Percentiles rank a stretch among this genome's conserved stretches.
Evolutionary conservation across 805 yeast genomes (phyloP).

Genomic region (Cyberlindnera saturnus): DNA sequence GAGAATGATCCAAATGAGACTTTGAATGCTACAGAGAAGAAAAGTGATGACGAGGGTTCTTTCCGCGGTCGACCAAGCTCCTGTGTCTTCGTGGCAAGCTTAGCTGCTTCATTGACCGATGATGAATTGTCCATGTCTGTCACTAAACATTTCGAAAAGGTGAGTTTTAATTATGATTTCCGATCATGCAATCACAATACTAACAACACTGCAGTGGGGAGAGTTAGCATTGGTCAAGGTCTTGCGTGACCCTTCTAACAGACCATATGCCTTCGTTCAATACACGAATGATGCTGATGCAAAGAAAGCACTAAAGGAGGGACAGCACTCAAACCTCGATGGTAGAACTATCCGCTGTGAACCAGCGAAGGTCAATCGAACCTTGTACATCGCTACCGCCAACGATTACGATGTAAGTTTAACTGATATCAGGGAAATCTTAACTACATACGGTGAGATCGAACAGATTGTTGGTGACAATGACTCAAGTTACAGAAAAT

Average conservation of each 20-base stretch:
- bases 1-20: slow-evolving; percentile 13
- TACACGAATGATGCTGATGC: slow-evolving; percentile 69
- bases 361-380: slow-evolving; percentile 85
- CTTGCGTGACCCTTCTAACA: slow-evolving; percentile 67
- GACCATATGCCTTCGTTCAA: slow-evolving; percentile 94
- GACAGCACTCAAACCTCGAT: slow-evolving; percentile 62
- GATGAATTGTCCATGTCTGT: slow-evolving; percentile 69
- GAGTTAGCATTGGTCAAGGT: slow-evolving; percentile 69
- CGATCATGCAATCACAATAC: not conserved
- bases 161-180: slow-evolving; percentile 1
- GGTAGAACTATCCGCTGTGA: slow-evolving; percentile 83
- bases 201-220: slow-evolving; percentile 49
- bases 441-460: slow-evolving; percentile 63
- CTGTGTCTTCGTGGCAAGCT: slow-evolving; percentile 85
- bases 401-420: slow-evolving; percentile 24
- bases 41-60: slow-evolving; percentile 15
- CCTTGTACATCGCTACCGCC: slow-evolving; percentile 52
- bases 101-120: slow-evolving; percentile 59
- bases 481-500: slow-evolving; percentile 26
- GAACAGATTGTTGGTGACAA: slow-evolving; percentile 52
- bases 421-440: slow-evolving; percentile 30
- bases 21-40: not conserved
- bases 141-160: slow-evolving; percentile 52
- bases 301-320: slow-evolving; percentile 54
- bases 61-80: slow-evolving; percentile 69